Evolutionary conservation across 1,284 basidiomycete genomes (phyloP).

Genomic region (Kwoniella shivajii): DNA sequence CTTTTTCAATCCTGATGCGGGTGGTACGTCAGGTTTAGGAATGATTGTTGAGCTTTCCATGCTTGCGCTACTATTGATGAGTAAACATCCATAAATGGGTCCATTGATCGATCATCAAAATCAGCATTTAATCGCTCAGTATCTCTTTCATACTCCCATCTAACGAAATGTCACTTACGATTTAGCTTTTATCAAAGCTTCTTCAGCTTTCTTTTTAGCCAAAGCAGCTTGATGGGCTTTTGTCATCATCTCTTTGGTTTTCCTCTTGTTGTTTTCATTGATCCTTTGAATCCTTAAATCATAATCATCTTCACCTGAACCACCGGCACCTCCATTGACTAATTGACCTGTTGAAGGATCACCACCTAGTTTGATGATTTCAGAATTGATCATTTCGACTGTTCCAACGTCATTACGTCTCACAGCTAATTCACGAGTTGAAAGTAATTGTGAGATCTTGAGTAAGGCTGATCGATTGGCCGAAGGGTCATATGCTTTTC

Average conservation of each 20-base stretch:
- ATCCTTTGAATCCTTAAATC: slow-evolving; percentile 70
- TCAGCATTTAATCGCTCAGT: background rate
- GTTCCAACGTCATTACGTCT: slow-evolving; percentile 69
- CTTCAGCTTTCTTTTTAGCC: slow-evolving; percentile 64
- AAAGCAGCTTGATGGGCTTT: slow-evolving; percentile 71
- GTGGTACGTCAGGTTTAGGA: slow-evolving; percentile 21
- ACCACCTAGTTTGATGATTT: slow-evolving; percentile 63
- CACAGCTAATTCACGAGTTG: slow-evolving; percentile 66
- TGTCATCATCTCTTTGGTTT: slow-evolving; percentile 75
- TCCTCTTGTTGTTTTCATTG: slow-evolving; percentile 82
- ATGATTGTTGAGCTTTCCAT: background rate
- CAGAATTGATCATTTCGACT: slow-evolving; percentile 62
- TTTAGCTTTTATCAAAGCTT: slow-evolving; percentile 43
- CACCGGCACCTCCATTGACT: slow-evolving; percentile 17
- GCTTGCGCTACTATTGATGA: background rate
- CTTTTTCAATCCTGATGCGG: slow-evolving; percentile 38
- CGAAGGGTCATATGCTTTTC: slow-evolving; percentile 23
- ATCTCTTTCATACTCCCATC: background rate
- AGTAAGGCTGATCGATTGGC: slow-evolving; percentile 51
- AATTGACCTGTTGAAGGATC: slow-evolving; percentile 45
- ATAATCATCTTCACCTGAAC: slow-evolving; percentile 48
- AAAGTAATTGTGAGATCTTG: slow-evolving; percentile 55
- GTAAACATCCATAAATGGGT: background rate
- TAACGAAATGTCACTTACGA: slow-evolving; percentile 20
- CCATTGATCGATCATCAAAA: background rate